Percentiles rank a stretch among this genome's conserved stretches.
phyloP scores from a whole-genome alignment of 1,284 basidiomycete genomes.

The Stygiomarasmius scandens region DNA sequence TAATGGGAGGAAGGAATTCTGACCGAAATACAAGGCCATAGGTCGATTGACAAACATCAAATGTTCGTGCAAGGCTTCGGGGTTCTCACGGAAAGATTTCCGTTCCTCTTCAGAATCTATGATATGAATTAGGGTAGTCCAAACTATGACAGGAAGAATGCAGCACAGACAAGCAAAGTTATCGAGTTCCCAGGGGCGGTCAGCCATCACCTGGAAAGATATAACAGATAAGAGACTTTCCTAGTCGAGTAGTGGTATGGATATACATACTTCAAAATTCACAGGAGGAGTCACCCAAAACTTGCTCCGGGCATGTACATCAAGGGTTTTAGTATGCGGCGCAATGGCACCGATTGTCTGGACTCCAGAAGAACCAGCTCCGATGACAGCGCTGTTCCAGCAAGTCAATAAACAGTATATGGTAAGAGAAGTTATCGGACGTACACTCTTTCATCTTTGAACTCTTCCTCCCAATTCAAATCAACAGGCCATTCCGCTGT shows the following conservation, averaged over 20 bases:
- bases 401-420: background rate
- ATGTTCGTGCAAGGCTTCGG: background rate
- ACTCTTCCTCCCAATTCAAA: background rate
- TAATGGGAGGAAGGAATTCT: background rate
- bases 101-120: background rate
- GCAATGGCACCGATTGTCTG: conserved; percentile 3
- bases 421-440: background rate
- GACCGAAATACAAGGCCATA: background rate
- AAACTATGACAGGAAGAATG: background rate
- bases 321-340: background rate
- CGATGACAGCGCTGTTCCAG: background rate
- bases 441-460: conserved; percentile 2
- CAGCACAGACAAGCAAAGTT: background rate
- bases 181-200: background rate
- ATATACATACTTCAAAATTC: background rate
- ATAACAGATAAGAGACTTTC: too few relatives aligned
- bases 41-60: background rate
- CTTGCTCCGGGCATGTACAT: background rate
- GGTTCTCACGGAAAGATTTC: background rate
- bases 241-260: too few relatives aligned
- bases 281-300: conserved; percentile 4
- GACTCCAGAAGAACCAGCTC: conserved; percentile 1
- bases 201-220: too few relatives aligned
- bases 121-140: background rate
- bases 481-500: conserved; percentile 1